Conservation (phyloP, 441 rosid species). For the Daphne laureola region DNA sequence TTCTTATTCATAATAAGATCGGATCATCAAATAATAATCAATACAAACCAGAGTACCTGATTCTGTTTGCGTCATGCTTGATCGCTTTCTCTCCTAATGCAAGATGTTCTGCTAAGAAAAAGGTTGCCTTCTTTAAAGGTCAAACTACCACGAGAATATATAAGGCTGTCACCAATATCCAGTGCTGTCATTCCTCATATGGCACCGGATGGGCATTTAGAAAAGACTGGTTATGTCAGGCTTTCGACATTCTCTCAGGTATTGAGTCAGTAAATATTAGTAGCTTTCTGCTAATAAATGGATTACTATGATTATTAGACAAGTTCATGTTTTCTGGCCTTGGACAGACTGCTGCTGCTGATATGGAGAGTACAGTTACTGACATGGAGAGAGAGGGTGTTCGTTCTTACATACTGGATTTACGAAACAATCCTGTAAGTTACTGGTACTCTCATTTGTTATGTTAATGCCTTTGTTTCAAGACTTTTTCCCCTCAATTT, state of each 20-base stretch:
- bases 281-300: not conserved
- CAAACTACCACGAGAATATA: conserved; percentile 63
- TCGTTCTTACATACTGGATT: conserved; percentile 69
- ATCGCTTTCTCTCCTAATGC: not conserved
- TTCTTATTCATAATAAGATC: not conserved
- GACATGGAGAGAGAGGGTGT: conserved; percentile 78
- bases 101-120: not conserved
- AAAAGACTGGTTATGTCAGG: conserved; percentile 79
- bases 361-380: conserved; percentile 54
- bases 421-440: conserved; percentile 78
- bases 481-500: conserved; percentile 2
- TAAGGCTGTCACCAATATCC: conserved; percentile 71
- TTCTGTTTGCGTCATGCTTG: not conserved
- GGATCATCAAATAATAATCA: not conserved
- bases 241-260: conserved; percentile 80
- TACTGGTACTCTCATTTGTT: conserved; percentile 4
- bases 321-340: conserved; percentile 5
- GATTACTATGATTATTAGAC: conserved; percentile 3
- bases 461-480: not conserved
- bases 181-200: conserved; percentile 74
- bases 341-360: conserved; percentile 73
- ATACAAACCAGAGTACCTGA: too few relatives aligned
- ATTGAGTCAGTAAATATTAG: conserved; percentile 4
- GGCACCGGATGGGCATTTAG: conserved; percentile 51
- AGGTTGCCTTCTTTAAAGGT: conserved; percentile 36